phyloP scores from a whole-genome alignment of 495 filamentous ascomycete species.

The Mycothermus thermophilus region DNA sequence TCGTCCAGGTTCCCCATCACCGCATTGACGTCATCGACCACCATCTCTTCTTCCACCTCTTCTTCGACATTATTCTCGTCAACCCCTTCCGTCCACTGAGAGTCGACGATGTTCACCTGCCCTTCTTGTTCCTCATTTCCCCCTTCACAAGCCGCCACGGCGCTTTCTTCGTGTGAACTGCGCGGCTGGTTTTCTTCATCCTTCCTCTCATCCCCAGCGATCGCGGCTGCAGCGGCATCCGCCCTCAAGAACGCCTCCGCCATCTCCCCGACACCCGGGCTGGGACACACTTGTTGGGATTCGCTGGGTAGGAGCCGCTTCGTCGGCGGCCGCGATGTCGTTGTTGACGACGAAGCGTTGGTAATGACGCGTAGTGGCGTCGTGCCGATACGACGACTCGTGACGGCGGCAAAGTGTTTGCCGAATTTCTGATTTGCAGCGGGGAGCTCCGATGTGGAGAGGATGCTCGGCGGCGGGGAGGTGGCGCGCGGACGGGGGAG shows the following conservation, averaged over 20 bases:
- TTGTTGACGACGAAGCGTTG: neutral
- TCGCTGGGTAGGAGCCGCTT: constrained; percentile 24
- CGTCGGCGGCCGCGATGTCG: neutral
- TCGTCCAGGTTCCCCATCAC: constrained; percentile 31
- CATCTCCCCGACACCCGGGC: constrained; percentile 28
- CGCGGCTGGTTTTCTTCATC: neutral
- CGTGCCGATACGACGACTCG: constrained; percentile 5
- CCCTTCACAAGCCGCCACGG: neutral
- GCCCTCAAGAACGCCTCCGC: constrained; percentile 24
- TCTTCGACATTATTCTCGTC: too few relatives aligned
- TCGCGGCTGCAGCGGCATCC: constrained; percentile 1
- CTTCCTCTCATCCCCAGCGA: neutral
- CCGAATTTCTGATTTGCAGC: constrained; percentile 12
- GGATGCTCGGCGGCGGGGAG: constrained; percentile 17
- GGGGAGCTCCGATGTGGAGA: constrained; percentile 4
- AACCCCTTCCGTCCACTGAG: too few relatives aligned
- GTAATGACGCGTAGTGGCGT: neutral
- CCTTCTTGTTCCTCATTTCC: constrained; percentile 6
- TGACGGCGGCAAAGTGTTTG: constrained; percentile 25
- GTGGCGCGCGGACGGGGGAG: neutral
- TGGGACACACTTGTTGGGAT: constrained; percentile 25
- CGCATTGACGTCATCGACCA: constrained; percentile 29
- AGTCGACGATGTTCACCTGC: too few relatives aligned
- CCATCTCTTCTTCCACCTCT: too few relatives aligned
- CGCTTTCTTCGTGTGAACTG: neutral